Evolutionary conservation across 495 filamentous ascomycete genomes (phyloP), one percentile per base, ranked within the genome.

Genomic region (Cairneyella variabilis): DNA sequence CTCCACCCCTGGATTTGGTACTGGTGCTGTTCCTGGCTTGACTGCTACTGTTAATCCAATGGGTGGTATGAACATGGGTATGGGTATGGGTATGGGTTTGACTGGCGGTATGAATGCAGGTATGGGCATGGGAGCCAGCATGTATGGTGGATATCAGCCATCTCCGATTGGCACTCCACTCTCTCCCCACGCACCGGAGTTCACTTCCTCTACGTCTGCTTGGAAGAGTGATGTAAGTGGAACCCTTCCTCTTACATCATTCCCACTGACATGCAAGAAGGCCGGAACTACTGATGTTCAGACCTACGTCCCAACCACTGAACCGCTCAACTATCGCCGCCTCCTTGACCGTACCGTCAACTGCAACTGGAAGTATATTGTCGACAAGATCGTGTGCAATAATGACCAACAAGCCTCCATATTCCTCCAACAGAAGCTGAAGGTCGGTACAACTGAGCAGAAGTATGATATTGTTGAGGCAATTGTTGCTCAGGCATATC

Each of bases 361-460:
- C 52, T 97, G 91, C 75, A 93, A 97, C 71, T 98, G 95, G 93
- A 96, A 91, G 70, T 96, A 96, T 64, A 97, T 98, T 58, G 92
- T 98, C 32, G 95, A 97, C 70, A 98, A 97, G 75, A 98, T 98
- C 65, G 90, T 97, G 47, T 95, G 90, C 83, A 96, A 89, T 71
- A 97, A 97, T 65, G 93, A 98, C 62, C 93, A 98, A 65, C 93
- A 98, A 69, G 95, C 93, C 14, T 97, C 95, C 1, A 97, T 98
- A 58, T 97, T 98, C 69, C 72, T 98, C 22, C 93, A 98, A 67
- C 95, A 98, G 69, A 98, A 98, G 74, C 88, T 98, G 53, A 98
- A 98, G 72, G 88, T 97, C 51, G 91, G 90, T 48, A 97, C 93
- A 10, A 77, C 84, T 0, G 92, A 97, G 64, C 95, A 97, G 70